Base-by-base conservation (phyloP, 306 rosid species). In the Medicago ruthenica region DNA sequence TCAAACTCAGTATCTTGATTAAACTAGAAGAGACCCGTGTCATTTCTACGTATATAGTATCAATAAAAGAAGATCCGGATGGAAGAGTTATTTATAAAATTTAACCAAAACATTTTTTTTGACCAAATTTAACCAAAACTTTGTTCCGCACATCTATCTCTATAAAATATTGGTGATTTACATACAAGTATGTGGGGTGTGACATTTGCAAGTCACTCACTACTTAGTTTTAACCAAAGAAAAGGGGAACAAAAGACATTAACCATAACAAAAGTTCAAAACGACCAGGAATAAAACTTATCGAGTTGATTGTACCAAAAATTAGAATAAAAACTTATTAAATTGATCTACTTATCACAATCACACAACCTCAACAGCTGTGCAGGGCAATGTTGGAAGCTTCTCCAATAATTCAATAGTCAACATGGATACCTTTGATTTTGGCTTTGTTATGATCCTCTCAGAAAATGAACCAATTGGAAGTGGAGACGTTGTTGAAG, bases 391-490 rank as follows among this genome's bases (percentile, higher is more conserved):
- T 21, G 79, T 87, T 0, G 96, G 92, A 79, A 89, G 63, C 80
- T 84, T 86, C 17, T 88, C 98, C 11, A 90, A 81, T 66, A 94
- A 77, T 79, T 92, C 98, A 47, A 87, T 87, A 1, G 98, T 94
- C 1, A 94, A 85, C 98, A 92, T 67, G 1, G 98, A 94, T 0
- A 94, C 91, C 80, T 24, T 90, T 0, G 88, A 85, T 82, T 45
- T 89, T 1, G 83, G 82, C 80, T 60, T 90, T 0, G 88, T 83
- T 82, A 70, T 37, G n/a, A 57, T 55, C 40, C 70, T 71, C 75
- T 71, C 42, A 8, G 31, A 27, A 64, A 27, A 34, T 58, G 31
- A 41, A 39, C 68, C 83, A 74, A 83, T 68, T 0, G 90, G 42
- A 3, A 86, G 41, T 0, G 74, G 75, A 3, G 31, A 27, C 31